Percentiles rank a stretch among this genome's conserved stretches.
These are phyloP conservation scores for Boletus fagicola DNA, from an alignment of 768 basidiomycete species.

Conservation along the genomic window DNA sequence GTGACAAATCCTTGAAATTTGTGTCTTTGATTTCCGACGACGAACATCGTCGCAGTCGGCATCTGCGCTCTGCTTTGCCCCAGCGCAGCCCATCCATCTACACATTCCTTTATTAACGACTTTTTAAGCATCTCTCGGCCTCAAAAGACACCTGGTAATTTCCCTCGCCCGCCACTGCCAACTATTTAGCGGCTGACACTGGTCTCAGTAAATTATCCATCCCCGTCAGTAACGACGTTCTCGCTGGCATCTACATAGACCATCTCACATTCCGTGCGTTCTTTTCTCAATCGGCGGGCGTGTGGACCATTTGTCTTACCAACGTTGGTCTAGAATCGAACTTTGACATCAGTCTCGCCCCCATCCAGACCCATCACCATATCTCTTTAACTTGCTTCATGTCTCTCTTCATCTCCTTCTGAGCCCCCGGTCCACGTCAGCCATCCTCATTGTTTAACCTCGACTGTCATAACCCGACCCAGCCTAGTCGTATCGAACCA, in stretches of 20 bases:
- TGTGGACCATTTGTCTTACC: slow-evolving; percentile 11
- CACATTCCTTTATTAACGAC: slow-evolving; percentile 23
- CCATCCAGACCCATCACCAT: neutral
- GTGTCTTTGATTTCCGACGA: slow-evolving; percentile 15
- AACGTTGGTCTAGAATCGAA: slow-evolving; percentile 14
- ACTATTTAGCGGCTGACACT: slow-evolving; percentile 10
- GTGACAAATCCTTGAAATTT: slow-evolving; percentile 26
- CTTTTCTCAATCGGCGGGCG: slow-evolving; percentile 4
- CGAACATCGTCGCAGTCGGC: slow-evolving; percentile 11
- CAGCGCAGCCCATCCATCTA: neutral
- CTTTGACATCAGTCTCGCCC: slow-evolving; percentile 8
- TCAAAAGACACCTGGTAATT: slow-evolving; percentile 5
- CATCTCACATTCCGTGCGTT: slow-evolving; percentile 8
- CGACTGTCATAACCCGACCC: neutral
- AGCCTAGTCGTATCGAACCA: slow-evolving; percentile 5
- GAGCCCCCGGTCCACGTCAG: slow-evolving; percentile 10
- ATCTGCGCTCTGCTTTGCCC: neutral
- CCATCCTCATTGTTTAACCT: neutral
- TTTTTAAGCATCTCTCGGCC: neutral
- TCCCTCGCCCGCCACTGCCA: neutral
- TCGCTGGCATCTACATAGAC: slow-evolving; percentile 7
- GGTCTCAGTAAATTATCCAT: slow-evolving; percentile 20
- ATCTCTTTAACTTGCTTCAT: slow-evolving; percentile 15
- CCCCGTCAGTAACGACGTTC: slow-evolving; percentile 4
- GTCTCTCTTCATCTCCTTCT: slow-evolving; percentile 18